Evolutionary conservation across 495 filamentous ascomycete species (phyloP), one percentile per base, ranked within the genome.

Genomic region (Penicillium coffeae): DNA sequence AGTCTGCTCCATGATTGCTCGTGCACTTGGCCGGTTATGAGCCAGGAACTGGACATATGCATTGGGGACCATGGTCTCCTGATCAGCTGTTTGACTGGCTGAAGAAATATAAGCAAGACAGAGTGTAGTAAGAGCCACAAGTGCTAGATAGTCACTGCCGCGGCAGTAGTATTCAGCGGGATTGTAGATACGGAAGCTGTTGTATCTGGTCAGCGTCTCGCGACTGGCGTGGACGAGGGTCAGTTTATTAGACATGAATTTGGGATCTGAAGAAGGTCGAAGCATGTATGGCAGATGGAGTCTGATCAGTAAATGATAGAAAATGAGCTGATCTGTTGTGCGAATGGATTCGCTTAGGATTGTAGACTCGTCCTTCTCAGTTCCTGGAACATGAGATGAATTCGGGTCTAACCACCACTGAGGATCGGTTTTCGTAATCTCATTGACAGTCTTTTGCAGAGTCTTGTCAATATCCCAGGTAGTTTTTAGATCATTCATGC

Each of bases 141-240:
- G 77, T 9, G 63, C 74, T 36, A 75, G 63, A 41, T 75, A 81
- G 40, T 82, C 78, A 9, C 70, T 52, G 7, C 72, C 59, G 41
- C 78, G 75, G 58, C 76, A 80, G 50, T 68, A 65, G 47, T 68
- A 66, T 12, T 63, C 48, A 2, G 46, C 52, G 1, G 46, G 38
- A 18, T 51, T 51, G 19, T 35, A 57, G n/a, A n/a, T 47, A 9
- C 54, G 54, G 21, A 49, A 54, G 6, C 41, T 46, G 36, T 49
- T 22, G 20, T 54, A 56, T 12, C 54, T 50, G 15, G 40, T 45
- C 14, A 60, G 32, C 21, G 57, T 52, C 35, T 69, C 68, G 5
- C 74, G 62, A 8, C 73, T 68, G 70, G 70, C 55, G 53, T 69
- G 65, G 3, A 77, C 45, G 21, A 71, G 63, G 34, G 62, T 65